A percentile compares a stretch with the other conserved stretches of the same genome.
These are phyloP conservation scores for Basidiobolus meristosporus DNA, from an alignment of 371 early-diverging fungal genomes.

Conservation along the genomic window DNA sequence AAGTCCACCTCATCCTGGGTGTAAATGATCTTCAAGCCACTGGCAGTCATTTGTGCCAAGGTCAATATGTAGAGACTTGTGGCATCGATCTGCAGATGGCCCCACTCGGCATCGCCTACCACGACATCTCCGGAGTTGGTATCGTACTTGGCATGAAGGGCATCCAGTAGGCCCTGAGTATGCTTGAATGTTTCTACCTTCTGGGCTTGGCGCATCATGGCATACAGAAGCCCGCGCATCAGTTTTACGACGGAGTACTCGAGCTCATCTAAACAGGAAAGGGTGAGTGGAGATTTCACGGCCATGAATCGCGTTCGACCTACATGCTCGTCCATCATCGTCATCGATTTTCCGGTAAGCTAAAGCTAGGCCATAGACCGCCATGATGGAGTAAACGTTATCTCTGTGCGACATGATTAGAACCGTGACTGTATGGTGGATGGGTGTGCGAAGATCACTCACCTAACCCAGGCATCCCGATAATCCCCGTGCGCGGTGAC, in stretches of 20 bases:
- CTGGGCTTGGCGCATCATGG: slow-evolving; percentile 73
- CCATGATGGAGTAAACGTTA: slow-evolving; percentile 83
- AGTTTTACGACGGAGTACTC: slow-evolving; percentile 71
- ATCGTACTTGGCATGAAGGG: slow-evolving; percentile 79
- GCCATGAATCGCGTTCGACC: slow-evolving; percentile 8
- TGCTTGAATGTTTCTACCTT: slow-evolving; percentile 73
- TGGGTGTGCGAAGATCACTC: slow-evolving; percentile 4
- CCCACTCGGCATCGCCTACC: slow-evolving; percentile 75
- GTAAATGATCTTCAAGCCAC: slow-evolving; percentile 55
- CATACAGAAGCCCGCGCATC: slow-evolving; percentile 64
- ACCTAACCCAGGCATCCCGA: slow-evolving; percentile 83
- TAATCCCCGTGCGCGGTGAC: slow-evolving; percentile 71
- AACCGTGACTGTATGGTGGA: not conserved
- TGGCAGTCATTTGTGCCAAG: slow-evolving; percentile 73
- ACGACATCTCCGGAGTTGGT: slow-evolving; percentile 73
- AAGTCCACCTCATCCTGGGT: slow-evolving; percentile 81
- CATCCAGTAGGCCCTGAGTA: slow-evolving; percentile 41
- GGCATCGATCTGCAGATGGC: slow-evolving; percentile 67
- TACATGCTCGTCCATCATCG: slow-evolving; percentile 63
- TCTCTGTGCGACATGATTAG: slow-evolving; percentile 24
- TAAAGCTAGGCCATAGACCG: slow-evolving; percentile 67
- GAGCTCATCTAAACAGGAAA: slow-evolving; percentile 37
- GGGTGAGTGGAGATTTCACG: not conserved
- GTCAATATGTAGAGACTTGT: slow-evolving; percentile 62
- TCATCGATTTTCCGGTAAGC: slow-evolving; percentile 74